phyloP scores from a whole-genome alignment of 2,329 filamentous ascomycete species.

The Zelopaecilomyces penicillatus region DNA sequence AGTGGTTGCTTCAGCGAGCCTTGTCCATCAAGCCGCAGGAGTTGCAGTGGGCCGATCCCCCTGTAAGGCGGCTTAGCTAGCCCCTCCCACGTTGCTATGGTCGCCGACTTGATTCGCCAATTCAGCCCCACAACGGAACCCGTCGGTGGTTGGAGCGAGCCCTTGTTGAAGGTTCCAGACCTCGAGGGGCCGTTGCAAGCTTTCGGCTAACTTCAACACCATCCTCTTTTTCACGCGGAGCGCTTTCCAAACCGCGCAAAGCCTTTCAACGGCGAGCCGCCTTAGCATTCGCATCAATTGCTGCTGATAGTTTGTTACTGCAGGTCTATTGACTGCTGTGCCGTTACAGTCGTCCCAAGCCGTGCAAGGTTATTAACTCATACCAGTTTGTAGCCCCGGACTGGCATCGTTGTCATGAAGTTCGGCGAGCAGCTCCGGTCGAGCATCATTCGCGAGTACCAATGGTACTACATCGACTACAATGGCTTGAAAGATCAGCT shows the following conservation, averaged over 20 bases:
- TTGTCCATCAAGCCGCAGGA: background rate
- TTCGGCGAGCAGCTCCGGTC: slow-evolving; percentile 96
- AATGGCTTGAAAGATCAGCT: slow-evolving; percentile 84
- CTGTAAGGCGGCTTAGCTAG: slow-evolving; percentile 2
- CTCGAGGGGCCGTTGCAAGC: too few relatives aligned
- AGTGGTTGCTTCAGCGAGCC: background rate
- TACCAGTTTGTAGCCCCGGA: slow-evolving; percentile 28
- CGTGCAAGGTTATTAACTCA: slow-evolving; percentile 34
- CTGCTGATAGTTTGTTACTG: too few relatives aligned
- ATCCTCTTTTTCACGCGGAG: too few relatives aligned
- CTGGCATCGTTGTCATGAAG: slow-evolving; percentile 57
- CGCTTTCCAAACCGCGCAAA: too few relatives aligned
- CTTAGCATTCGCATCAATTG: too few relatives aligned
- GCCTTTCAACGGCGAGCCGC: too few relatives aligned
- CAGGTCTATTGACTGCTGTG: too few relatives aligned
- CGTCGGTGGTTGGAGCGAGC: too few relatives aligned
- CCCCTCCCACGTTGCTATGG: slow-evolving; percentile 15
- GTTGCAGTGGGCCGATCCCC: slow-evolving; percentile 8
- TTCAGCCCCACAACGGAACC: background rate
- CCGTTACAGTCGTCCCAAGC: slow-evolving; percentile 24
- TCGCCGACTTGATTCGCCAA: slow-evolving; percentile 18
- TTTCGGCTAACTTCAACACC: too few relatives aligned
- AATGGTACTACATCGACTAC: slow-evolving; percentile 98
- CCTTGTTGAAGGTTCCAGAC: too few relatives aligned
- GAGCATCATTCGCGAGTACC: slow-evolving; percentile 92